Conservation (phyloP, 768 basidiomycete species). For the Mycena amicta region DNA sequence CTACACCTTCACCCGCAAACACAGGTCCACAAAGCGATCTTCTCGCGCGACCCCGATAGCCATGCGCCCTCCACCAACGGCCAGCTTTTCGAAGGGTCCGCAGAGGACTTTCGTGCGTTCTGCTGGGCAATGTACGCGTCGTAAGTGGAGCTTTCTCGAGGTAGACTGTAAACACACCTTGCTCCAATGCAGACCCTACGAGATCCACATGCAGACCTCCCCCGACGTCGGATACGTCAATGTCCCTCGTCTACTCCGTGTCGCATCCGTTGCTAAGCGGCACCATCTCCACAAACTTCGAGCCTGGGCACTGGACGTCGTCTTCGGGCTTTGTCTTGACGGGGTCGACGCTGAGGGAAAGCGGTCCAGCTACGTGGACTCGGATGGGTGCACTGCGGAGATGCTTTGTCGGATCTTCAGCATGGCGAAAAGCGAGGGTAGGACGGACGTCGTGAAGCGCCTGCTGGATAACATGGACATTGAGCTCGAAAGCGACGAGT, state of each 20-base stretch:
- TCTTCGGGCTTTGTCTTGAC: neutral
- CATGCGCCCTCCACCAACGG: neutral
- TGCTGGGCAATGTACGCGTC: conserved; percentile 2
- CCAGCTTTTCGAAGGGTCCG: neutral
- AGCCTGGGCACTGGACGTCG: neutral
- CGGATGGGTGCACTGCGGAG: neutral
- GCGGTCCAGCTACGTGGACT: neutral
- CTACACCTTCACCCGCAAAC: neutral
- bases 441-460: conserved; percentile 8
- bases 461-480: conserved; percentile 25
- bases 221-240: neutral
- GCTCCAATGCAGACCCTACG: neutral
- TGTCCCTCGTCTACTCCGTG: neutral
- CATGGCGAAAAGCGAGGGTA: neutral
- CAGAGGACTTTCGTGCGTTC: neutral
- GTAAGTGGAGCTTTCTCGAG: neutral
- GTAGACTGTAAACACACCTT: neutral
- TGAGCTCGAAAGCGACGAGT: neutral
- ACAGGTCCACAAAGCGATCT: neutral
- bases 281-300: neutral
- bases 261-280: neutral
- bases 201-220: neutral
- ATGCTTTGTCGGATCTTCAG: neutral
- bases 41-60: neutral
- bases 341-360: neutral